Base-by-base conservation (phyloP, 2,329 filamentous ascomycete genomes). In the Stylonectria norvegica region DNA sequence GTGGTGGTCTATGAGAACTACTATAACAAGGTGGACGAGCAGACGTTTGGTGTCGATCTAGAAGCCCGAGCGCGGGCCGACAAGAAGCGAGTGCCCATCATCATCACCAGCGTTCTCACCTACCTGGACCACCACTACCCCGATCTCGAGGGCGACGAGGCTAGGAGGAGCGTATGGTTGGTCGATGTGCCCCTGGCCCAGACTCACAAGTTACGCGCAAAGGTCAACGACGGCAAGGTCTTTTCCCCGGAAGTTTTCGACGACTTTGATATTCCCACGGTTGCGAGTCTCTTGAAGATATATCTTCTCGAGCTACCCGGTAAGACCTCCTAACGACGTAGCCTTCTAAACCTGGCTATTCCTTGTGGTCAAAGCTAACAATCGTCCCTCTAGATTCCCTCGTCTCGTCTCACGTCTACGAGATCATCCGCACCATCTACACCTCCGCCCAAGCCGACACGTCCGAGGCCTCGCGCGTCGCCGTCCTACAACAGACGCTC, bases 371-470 rank as follows among this genome's bases (percentile, higher is more conserved):
- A 42, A 5, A 29, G 15, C 53, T 71, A 47, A 67, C 48, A 29
- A 4, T 14, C 15, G 2, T 12, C 16, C 17, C 8, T 12, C 9
- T 33, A 93, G 93, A 98, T 67, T 97, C 93, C n/a, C 77, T 98
- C 47, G 91, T 98, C 47, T 97, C 93, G 41, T 95, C 89, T 28
- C 91, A 97, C 63, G 89, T 98, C 43, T 98, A 98, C 65, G 94
- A 98, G 69, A 97, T 98, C 60, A 84, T 98, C 62, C 90, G 95
- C 69, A 97, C 89, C 2, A 94, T 98, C 50, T 98, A 98, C 71
- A 84, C 82, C 33, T 89, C 86, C 11, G 84, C 89, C 10, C 76
- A 85, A 33, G 78, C 85, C 29, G 88, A 95, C 42, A 78, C 80
- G 12, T 81, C 83, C 4, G 87, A 95, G 55, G 76, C 82, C 36